These are phyloP conservation scores for Trichothecium roseum DNA, from an alignment of 2,329 filamentous ascomycete species.

Conservation along the genomic window DNA sequence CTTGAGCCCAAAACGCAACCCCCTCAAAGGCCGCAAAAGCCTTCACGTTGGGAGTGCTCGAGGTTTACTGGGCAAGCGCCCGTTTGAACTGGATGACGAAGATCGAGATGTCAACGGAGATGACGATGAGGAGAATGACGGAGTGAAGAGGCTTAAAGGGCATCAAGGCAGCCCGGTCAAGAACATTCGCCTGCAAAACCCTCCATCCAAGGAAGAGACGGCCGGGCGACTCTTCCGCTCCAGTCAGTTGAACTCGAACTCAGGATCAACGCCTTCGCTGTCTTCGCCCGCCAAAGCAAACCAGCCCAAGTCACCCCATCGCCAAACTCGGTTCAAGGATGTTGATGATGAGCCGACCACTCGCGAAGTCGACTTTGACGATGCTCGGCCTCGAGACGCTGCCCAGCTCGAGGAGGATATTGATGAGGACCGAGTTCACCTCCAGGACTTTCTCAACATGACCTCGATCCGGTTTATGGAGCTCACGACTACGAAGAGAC, in stretches of 20 bases:
- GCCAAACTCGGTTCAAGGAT: slow-evolving; percentile 44
- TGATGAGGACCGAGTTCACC: slow-evolving; percentile 51
- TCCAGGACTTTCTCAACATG: slow-evolving; percentile 90
- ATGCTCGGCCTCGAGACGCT: slow-evolving; percentile 28
- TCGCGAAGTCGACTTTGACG: slow-evolving; percentile 32
- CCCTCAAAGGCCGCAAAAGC: slow-evolving; percentile 60
- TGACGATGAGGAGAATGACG: slow-evolving; percentile 48
- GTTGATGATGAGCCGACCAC: slow-evolving; percentile 35
- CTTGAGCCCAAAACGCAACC: slow-evolving; percentile 65
- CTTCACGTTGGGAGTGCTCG: slow-evolving; percentile 64
- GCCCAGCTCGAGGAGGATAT: slow-evolving; percentile 36
- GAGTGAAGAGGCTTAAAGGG: slow-evolving; percentile 60
- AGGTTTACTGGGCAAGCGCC: slow-evolving; percentile 65
- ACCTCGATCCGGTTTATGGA: slow-evolving; percentile 99
- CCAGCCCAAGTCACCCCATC: slow-evolving; percentile 43
- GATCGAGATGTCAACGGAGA: background rate
- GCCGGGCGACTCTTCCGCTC: slow-evolving; percentile 49
- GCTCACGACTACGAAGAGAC: slow-evolving; percentile 86
- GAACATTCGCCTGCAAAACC: slow-evolving; percentile 58
- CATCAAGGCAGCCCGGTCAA: slow-evolving; percentile 69
- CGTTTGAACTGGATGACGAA: slow-evolving; percentile 56
- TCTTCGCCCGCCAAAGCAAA: slow-evolving; percentile 37
- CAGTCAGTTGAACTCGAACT: slow-evolving; percentile 30
- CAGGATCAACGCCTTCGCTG: slow-evolving; percentile 26
- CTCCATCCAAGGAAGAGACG: slow-evolving; percentile 56